These are phyloP conservation scores for Rhizopus stolonifer DNA, from an alignment of 371 early-diverging fungal genomes.

Conservation along the genomic window DNA sequence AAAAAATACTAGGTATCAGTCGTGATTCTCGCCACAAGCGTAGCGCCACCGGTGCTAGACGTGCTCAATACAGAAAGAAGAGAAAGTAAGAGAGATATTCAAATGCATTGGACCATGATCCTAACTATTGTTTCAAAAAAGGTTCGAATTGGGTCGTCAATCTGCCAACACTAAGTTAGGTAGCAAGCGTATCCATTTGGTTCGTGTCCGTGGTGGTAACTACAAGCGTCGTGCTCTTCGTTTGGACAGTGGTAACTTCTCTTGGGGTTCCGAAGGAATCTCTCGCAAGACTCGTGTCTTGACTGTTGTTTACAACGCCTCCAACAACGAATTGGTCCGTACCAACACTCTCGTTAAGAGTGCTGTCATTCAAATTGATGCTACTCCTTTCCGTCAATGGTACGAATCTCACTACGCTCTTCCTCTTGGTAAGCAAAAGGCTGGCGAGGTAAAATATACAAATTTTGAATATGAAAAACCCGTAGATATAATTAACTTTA, in stretches of 20 bases:
- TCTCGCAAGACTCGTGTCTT: constrained; percentile 96
- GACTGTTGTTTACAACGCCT: constrained; percentile 99
- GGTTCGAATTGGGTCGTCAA: constrained; percentile 99
- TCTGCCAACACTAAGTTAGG: constrained; percentile 98
- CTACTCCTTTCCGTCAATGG: constrained; percentile 98
- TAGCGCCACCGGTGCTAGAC: constrained; percentile 97
- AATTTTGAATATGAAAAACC: too few relatives aligned
- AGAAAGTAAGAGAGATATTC: constrained; percentile 52
- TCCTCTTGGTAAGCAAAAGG: constrained; percentile 86
- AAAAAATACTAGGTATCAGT: constrained; percentile 79
- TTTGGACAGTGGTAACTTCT: constrained; percentile 97
- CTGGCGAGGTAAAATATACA: constrained; percentile 44
- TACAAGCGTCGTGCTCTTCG: constrained; percentile 98
- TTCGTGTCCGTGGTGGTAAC: constrained; percentile 99
- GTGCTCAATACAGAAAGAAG: constrained; percentile 98
- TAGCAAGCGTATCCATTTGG: constrained; percentile 89
- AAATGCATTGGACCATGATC: neutral
- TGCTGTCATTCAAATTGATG: constrained; percentile 96
- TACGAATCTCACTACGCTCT: constrained; percentile 93
- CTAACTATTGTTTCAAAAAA: constrained; percentile 25
- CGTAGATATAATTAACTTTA: constrained; percentile 17
- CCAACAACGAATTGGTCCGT: constrained; percentile 99
- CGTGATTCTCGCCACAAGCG: constrained; percentile 98
- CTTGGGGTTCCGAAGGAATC: constrained; percentile 95
- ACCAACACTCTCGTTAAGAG: constrained; percentile 99